Base-by-base conservation (phyloP, 2,329 filamentous ascomycete species). In the Elsinoe ampelina region DNA sequence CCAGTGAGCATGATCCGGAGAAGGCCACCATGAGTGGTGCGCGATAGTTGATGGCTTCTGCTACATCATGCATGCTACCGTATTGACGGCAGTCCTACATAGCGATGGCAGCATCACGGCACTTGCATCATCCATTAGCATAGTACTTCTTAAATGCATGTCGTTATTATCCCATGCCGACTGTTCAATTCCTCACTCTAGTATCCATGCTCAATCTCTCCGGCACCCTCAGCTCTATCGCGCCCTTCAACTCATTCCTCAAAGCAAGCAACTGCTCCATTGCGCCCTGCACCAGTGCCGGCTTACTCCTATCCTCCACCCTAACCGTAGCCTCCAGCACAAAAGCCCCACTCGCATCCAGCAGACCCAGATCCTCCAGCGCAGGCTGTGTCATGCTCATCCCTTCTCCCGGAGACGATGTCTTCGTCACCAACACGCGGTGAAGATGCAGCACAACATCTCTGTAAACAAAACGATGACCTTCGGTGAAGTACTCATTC, bases 121-220 rank as follows among this genome's bases (percentile, higher is more conserved):
- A 42, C 3, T 15, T 15, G 30, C 15, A 36, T n/a, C 36, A n/a
- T 38, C 35, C 15, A 38, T 32, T 52, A 52, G 48, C 13, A 17
- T 38, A 54, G 10, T 13, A 54, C 10, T n/a, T 51, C 12, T 38
- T 13, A 2, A 15, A 5, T 19, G 22, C 5, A 22, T 22, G 3
- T 22, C 5, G 5, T 22, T 22, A 22, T 22, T 22, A 22, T 5
- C 22, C 2, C 22, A 3, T 22, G 22, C 22, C 22, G 5, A 5
- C 22, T 22, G 3, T 7, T 54, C 19, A 54, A 10, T 22, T 42
- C 20, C 78, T 82, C 38, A 82, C 78, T 57, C 81, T 73, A 2
- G 81, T 81, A 65, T 85, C 81, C 60, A 85, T 68, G 22, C 77
- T 72, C 51, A 85, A 67, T 51, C 82, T 72, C 67, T 85, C 80